A percentile compares a stretch with the other conserved stretches of the same genome.
Evolutionary conservation across 1,284 basidiomycete genomes (phyloP).

Genomic region (Rhodofomes roseus): DNA sequence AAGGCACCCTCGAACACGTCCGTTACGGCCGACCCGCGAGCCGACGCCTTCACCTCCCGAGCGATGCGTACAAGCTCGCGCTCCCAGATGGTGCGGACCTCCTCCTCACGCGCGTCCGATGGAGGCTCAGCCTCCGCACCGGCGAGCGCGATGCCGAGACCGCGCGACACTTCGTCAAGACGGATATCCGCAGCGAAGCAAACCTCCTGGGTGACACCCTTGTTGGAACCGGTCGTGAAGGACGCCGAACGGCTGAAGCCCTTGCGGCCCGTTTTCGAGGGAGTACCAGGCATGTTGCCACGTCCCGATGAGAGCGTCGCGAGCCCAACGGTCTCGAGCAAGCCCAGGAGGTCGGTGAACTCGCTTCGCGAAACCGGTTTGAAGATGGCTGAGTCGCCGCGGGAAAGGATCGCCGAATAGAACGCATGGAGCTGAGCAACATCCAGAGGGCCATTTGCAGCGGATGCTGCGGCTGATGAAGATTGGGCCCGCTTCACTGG

Average conservation of each 20-base stretch:
- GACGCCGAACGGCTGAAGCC: slow-evolving; percentile 54
- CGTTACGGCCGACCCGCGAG: slow-evolving; percentile 14
- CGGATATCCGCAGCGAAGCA: slow-evolving; percentile 54
- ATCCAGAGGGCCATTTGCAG: slow-evolving; percentile 40
- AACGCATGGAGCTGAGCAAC: slow-evolving; percentile 57
- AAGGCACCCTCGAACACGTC: slow-evolving; percentile 52
- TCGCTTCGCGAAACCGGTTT: slow-evolving; percentile 68
- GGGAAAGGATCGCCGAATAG: slow-evolving; percentile 55
- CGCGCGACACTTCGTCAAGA: slow-evolving; percentile 60
- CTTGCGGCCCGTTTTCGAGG: slow-evolving; percentile 40
- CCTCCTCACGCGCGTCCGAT: slow-evolving; percentile 57
- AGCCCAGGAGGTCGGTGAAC: slow-evolving; percentile 64
- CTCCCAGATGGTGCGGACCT: slow-evolving; percentile 64
- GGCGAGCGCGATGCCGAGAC: slow-evolving; percentile 48
- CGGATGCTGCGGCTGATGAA: slow-evolving; percentile 22
- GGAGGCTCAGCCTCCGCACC: slow-evolving; percentile 23
- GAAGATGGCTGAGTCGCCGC: slow-evolving; percentile 51
- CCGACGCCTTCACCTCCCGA: slow-evolving; percentile 46
- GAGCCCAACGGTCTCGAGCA: slow-evolving; percentile 72
- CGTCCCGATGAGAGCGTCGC: slow-evolving; percentile 38
- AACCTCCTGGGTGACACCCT: slow-evolving; percentile 44
- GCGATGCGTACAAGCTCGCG: slow-evolving; percentile 53
- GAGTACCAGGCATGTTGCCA: slow-evolving; percentile 27
- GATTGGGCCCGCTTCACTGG: slow-evolving; percentile 50
- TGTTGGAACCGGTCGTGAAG: slow-evolving; percentile 40